Base-by-base conservation (phyloP, 2,329 filamentous ascomycete genomes). In the Emericellopsis atlantica region DNA sequence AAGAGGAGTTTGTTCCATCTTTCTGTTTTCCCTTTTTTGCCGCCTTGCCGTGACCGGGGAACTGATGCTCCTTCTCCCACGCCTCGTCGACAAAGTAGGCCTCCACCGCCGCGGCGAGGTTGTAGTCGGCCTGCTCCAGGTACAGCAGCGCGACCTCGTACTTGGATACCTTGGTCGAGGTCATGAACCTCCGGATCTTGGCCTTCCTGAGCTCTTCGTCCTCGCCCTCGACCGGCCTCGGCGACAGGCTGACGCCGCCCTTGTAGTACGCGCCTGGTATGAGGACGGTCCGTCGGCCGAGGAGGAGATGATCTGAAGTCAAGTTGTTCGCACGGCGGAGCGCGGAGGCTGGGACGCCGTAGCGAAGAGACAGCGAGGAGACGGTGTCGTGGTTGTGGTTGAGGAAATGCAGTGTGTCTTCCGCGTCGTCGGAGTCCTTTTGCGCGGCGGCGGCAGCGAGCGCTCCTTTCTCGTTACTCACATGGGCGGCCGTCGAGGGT, bases 61-160 rank as follows among this genome's bases (percentile, higher is more conserved):
- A 16, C 8, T 81, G 80, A 51, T 90, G 74, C 11, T 74, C 70
- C 49, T 67, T 72, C 60, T 87, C 85, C 85, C 84, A 90, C 40
- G 66, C 67, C 55, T 88, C 84, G 46, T 92, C 85, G 4, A 76
- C 81, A 47, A 74, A 67, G 55, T 76, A 88, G 4, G 72, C 67
- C 32, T 72, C 67, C 6, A 83, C 70, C 0, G 84, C 84, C 23
- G 60, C 57, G 4, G 77, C 73, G 14, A 89, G 62, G 49, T 87
- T 70, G 56, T 83, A 86, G 7, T 69, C 67, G 18, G 69, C 65
- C 56, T 85, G 79, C 51, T 86, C 74, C 35, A 92, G 68, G 56
- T 92, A 92, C 16, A 89, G 56, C 23, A 84, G 56, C 2, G 85
- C 85, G 39, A 87, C 67, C 54, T 87, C 81, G 61, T 79, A 89